Evolutionary conservation across 768 basidiomycete species (phyloP).

Genomic region (Podaxis sp.): DNA sequence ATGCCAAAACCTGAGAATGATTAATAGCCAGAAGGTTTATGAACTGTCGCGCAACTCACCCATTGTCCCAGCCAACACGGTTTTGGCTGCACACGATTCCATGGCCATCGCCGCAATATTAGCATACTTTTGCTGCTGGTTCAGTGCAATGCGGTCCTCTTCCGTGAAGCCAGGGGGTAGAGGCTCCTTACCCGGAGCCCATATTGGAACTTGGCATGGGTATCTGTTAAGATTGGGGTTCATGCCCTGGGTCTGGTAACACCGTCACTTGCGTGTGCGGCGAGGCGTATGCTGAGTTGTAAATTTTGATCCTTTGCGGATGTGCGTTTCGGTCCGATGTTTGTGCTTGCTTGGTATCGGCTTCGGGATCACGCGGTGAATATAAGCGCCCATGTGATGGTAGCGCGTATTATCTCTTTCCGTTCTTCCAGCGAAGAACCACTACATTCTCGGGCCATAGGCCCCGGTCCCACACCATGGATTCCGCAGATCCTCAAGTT

Average conservation of each 20-base stretch:
- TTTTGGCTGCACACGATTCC: conserved; percentile 88
- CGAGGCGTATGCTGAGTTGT: not conserved
- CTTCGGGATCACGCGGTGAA: not conserved
- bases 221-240: conserved; percentile 32
- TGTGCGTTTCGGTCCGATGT: not conserved
- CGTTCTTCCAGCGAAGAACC: not conserved
- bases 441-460: not conserved
- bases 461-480: not conserved
- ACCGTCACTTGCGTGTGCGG: not conserved
- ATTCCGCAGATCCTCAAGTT: conserved; percentile 13
- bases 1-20: conserved; percentile 72
- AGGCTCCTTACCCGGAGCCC: conserved; percentile 83
- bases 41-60: conserved; percentile 50
- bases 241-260: conserved; percentile 17
- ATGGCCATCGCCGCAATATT: conserved; percentile 65
- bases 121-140: conserved; percentile 78
- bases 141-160: conserved; percentile 66
- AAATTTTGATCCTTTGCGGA: conserved; percentile 9
- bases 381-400: no score
- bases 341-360: not conserved
- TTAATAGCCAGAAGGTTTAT: conserved; percentile 8
- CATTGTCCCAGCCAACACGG: conserved; percentile 73
- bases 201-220: conserved; percentile 67
- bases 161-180: conserved; percentile 81
- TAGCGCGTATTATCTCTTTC: no score